Conservation (phyloP, 305 asterid species). For the Fraxinus paxiana region DNA sequence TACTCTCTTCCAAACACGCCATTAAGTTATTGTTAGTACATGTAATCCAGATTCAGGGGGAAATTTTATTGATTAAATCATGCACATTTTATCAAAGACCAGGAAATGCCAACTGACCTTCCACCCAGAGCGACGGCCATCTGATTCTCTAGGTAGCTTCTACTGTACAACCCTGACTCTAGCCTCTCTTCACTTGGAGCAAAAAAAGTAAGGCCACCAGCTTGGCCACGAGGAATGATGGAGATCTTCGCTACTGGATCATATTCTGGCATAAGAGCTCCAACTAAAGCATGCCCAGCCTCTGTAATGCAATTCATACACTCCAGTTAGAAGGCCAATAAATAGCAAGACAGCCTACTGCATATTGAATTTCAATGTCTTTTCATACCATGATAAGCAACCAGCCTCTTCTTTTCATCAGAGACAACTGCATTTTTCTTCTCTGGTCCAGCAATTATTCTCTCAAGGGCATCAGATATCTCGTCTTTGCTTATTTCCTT, state of each 20-base stretch:
- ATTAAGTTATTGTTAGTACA: background rate
- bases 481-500: constrained; percentile 54
- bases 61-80: background rate
- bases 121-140: constrained; percentile 99
- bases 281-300: constrained; percentile 97
- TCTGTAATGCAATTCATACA: constrained; percentile 38
- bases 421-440: constrained; percentile 95
- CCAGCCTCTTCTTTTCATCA: constrained; percentile 81
- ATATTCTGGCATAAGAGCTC: constrained; percentile 95
- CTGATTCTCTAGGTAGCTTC: constrained; percentile 94
- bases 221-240: constrained; percentile 97
- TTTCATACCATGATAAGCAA: constrained; percentile 76
- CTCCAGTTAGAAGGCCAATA: background rate
- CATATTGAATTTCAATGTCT: background rate
- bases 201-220: constrained; percentile 93
- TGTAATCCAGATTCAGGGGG: background rate
- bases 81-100: background rate
- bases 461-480: constrained; percentile 64
- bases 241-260: constrained; percentile 97
- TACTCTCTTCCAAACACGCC: background rate
- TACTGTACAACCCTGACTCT: constrained; percentile 84
- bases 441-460: constrained; percentile 95
- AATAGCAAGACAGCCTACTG: background rate
- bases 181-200: constrained; percentile 98
- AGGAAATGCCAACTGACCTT: constrained; percentile 44